Percentiles rank a stretch among this genome's conserved stretches.
Conservation (phyloP, 139 green algal genomes). For the Protoeuglena noctilucae region DNA sequence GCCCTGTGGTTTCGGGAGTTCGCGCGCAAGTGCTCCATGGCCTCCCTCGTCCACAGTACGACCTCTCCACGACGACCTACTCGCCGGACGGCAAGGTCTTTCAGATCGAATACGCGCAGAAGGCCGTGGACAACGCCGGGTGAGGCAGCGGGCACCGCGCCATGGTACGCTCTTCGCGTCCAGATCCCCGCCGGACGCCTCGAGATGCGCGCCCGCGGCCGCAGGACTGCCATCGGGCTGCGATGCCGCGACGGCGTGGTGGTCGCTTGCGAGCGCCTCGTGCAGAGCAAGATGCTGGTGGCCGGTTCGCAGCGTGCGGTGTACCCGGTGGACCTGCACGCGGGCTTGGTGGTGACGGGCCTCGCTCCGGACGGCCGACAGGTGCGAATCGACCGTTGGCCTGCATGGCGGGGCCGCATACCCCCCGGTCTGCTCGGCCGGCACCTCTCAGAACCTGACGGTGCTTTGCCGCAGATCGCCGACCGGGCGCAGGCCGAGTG, state of each 20-base stretch:
- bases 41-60: slow-evolving; percentile 55
- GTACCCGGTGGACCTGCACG: slow-evolving; percentile 68
- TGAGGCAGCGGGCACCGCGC: slow-evolving; percentile 29
- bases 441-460: too few relatives aligned
- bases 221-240: slow-evolving; percentile 83
- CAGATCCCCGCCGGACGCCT: too few relatives aligned
- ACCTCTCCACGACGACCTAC: slow-evolving; percentile 89
- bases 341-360: slow-evolving; percentile 61
- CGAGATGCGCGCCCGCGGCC: neutral
- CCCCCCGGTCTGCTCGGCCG: neutral
- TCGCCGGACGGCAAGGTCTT: slow-evolving; percentile 93
- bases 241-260: slow-evolving; percentile 93
- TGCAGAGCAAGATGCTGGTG: slow-evolving; percentile 91
- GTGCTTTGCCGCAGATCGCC: slow-evolving; percentile 66
- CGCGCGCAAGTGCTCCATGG: neutral
- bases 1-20: neutral
- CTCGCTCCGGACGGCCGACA: slow-evolving; percentile 52
- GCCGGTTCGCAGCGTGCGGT: slow-evolving; percentile 71
- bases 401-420: neutral
- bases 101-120: slow-evolving; percentile 95
- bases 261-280: slow-evolving; percentile 84
- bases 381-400: neutral
- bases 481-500: slow-evolving; percentile 64
- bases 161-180: too few relatives aligned
- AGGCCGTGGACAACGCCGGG: slow-evolving; percentile 95